These are phyloP conservation scores for Penicillium carneum DNA, from an alignment of 2,329 filamentous ascomycete species.

Conservation along the genomic window DNA sequence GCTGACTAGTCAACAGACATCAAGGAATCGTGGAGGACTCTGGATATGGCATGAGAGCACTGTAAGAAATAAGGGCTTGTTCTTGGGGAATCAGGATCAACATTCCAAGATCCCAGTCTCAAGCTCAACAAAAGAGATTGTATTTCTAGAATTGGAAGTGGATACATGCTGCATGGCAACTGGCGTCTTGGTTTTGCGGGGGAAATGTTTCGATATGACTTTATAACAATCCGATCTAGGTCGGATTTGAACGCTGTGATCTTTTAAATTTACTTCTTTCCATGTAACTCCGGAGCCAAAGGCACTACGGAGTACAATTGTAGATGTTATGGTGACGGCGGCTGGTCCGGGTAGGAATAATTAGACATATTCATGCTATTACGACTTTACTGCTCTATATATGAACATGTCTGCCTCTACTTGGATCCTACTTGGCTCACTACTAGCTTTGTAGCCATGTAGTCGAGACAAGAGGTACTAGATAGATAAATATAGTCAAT, in stretches of 20 bases:
- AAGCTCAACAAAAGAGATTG: constrained; percentile 31
- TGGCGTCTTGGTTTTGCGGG: constrained; percentile 45
- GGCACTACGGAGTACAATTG: neutral
- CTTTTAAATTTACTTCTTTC: neutral
- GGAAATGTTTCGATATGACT: constrained; percentile 28
- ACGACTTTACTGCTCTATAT: neutral
- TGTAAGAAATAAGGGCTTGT: constrained; percentile 16
- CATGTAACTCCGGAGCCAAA: neutral
- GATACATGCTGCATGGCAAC: constrained; percentile 48
- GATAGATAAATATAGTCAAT: neutral
- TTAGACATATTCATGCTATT: neutral
- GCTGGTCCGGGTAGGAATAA: neutral
- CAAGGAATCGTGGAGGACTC: constrained; percentile 55
- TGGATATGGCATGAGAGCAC: constrained; percentile 40
- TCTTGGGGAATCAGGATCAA: neutral
- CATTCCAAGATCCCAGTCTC: constrained; percentile 3
- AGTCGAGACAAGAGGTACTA: neutral
- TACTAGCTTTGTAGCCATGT: neutral
- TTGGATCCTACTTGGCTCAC: neutral
- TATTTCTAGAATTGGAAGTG: constrained; percentile 34
- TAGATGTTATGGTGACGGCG: neutral
- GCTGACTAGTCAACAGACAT: constrained; percentile 47
- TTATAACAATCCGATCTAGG: constrained; percentile 12
- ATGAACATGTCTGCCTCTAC: neutral
- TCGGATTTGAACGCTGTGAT: constrained; percentile 10